Conservation (phyloP, 805 yeast genomes). For the Cyberlindnera mississippiensis region DNA sequence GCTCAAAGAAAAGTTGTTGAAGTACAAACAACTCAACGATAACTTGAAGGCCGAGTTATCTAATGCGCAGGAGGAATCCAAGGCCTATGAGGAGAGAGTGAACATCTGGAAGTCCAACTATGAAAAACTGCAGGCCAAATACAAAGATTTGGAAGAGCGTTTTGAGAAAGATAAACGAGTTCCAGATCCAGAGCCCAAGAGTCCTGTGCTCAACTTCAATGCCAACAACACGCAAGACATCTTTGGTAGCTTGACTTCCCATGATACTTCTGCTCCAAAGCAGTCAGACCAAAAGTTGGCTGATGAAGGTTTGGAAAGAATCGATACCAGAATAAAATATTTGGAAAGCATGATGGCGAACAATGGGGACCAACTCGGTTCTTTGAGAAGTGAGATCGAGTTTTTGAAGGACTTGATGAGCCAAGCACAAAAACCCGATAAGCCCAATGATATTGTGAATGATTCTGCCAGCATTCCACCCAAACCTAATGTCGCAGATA, state of each 20-base stretch:
- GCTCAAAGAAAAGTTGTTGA: slow-evolving; percentile 32
- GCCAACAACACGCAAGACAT: slow-evolving; percentile 19
- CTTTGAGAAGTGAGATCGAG: slow-evolving; percentile 21
- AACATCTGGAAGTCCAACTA: slow-evolving; percentile 20
- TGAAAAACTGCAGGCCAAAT: slow-evolving; percentile 23
- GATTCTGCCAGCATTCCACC: no score
- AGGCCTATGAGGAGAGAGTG: slow-evolving; percentile 11
- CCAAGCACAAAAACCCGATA: slow-evolving; percentile 2
- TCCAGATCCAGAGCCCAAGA: neutral
- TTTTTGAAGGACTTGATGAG: slow-evolving; percentile 18
- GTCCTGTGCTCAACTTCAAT: slow-evolving; percentile 9
- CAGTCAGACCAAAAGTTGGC: neutral
- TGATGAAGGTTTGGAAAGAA: neutral
- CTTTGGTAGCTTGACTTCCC: slow-evolving; percentile 6
- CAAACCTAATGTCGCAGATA: no score
- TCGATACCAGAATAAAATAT: slow-evolving; percentile 12
- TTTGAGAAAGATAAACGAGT: neutral
- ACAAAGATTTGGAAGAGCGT: slow-evolving; percentile 1
- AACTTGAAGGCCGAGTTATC: slow-evolving; percentile 17
- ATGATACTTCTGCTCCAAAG: neutral
- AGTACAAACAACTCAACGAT: slow-evolving; percentile 33
- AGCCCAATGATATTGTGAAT: no score
- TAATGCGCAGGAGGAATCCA: slow-evolving; percentile 9
- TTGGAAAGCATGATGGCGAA: slow-evolving; percentile 7
- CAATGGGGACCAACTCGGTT: slow-evolving; percentile 16